Conservation (phyloP, 164 flowering plant genomes). For the Dillenia suffruticosa region DNA sequence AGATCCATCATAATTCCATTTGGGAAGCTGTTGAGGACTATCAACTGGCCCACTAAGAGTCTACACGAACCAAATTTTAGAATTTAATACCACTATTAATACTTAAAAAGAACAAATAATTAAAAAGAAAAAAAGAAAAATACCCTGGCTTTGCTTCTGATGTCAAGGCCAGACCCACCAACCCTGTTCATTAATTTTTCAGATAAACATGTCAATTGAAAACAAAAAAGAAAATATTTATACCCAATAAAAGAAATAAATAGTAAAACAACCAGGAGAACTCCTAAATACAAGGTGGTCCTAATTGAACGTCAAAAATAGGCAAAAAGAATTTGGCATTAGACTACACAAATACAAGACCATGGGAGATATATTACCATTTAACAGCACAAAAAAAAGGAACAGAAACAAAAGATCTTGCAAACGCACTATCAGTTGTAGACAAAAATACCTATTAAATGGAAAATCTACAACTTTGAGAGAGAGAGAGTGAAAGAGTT, state of each 20-base stretch:
- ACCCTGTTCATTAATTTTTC: conserved; percentile 27
- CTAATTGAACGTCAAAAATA: too few species aligned
- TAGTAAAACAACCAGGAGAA: too few species aligned
- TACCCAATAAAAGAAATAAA: neutral
- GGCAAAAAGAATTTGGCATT: too few species aligned
- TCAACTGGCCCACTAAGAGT: conserved; percentile 34
- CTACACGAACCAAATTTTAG: conserved; percentile 9
- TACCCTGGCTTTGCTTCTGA: conserved; percentile 63
- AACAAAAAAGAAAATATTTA: neutral
- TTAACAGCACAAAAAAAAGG: too few species aligned
- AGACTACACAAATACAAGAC: too few species aligned
- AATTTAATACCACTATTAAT: neutral
- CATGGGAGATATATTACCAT: too few species aligned
- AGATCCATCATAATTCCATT: conserved; percentile 56
- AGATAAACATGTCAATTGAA: neutral
- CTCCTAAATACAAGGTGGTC: too few species aligned
- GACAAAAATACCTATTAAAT: neutral
- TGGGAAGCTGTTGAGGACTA: conserved; percentile 38
- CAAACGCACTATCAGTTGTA: too few species aligned
- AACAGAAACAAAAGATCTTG: too few species aligned
- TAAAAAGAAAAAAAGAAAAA: neutral
- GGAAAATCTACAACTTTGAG: neutral
- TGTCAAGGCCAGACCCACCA: conserved; percentile 56
- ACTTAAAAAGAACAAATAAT: neutral
- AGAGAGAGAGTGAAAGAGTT: too few species aligned